These are phyloP conservation scores for Ehretia macrophylla DNA, from an alignment of 257 asterid genomes.

Conservation along the genomic window DNA sequence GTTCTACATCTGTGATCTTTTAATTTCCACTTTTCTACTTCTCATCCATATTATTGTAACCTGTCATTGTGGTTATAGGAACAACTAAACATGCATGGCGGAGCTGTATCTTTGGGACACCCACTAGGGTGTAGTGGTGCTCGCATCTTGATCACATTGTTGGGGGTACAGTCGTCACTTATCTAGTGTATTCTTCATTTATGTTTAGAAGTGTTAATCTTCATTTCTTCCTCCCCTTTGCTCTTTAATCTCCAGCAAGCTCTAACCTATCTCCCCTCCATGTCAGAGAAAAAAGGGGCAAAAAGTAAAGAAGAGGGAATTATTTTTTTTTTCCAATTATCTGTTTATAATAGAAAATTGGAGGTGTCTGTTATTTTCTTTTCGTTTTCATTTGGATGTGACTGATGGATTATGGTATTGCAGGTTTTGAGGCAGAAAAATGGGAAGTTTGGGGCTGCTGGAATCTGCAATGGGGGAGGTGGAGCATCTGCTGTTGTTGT, in stretches of 20 bases:
- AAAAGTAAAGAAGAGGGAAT: too few species aligned
- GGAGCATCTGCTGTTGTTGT: constrained; percentile 91
- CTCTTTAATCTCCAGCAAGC: too few species aligned
- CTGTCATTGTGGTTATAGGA: constrained; percentile 36
- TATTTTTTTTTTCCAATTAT: too few species aligned
- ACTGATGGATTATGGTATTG: constrained; percentile 1
- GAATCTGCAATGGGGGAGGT: constrained; percentile 95
- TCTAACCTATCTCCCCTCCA: too few species aligned
- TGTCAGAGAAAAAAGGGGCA: not conserved
- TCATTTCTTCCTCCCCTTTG: too few species aligned
- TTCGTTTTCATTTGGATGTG: too few species aligned
- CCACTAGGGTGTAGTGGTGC: constrained; percentile 98
- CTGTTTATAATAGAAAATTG: too few species aligned
- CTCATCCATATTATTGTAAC: constrained; percentile 11
- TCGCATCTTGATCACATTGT: constrained; percentile 79
- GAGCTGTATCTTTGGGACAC: constrained; percentile 93
- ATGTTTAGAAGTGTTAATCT: not conserved
- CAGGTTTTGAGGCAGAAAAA: constrained; percentile 74
- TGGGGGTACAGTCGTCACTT: constrained; percentile 54
- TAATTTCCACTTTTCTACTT: not conserved
- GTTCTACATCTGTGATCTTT: not conserved
- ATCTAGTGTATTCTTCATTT: constrained; percentile 1
- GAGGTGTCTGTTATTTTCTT: too few species aligned
- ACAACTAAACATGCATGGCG: constrained; percentile 75
- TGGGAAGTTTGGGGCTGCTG: constrained; percentile 83